phyloP scores from a whole-genome alignment of 176 grass and related monocot genomes.

The Chloris gayana region DNA sequence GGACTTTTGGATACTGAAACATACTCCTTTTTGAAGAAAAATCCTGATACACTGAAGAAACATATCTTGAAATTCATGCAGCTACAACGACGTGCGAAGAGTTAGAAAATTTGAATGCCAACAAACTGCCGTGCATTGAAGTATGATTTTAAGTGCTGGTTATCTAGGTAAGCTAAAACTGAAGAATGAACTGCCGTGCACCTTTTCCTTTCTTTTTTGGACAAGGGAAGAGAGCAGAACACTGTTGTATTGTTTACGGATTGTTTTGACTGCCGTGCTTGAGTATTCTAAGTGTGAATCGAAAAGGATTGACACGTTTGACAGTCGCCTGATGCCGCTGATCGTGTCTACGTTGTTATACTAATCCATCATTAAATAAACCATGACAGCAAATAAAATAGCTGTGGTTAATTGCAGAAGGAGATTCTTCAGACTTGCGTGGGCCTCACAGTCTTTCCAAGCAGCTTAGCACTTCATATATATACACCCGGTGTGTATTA shows the following conservation, averaged over 20 bases:
- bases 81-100: conserved; percentile 21
- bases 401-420: background rate
- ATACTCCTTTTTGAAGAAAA: too few relatives aligned
- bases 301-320: conserved; percentile 37
- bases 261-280: conserved; percentile 52
- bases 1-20: conserved; percentile 32
- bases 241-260: conserved; percentile 46
- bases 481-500: conserved; percentile 43
- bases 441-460: conserved; percentile 30
- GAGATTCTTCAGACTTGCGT: conserved; percentile 31
- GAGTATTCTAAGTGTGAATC: conserved; percentile 51
- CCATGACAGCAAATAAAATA: conserved; percentile 28
- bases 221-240: background rate
- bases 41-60: background rate
- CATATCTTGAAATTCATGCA: conserved; percentile 26
- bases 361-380: conserved; percentile 45
- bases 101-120: conserved; percentile 13
- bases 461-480: conserved; percentile 37
- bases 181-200: background rate
- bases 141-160: conserved; percentile 21
- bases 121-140: conserved; percentile 15
- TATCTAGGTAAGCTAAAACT: conserved; percentile 36
- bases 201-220: background rate
- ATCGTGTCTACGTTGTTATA: conserved; percentile 41
- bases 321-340: conserved; percentile 27